Percentiles rank a stretch among this genome's conserved stretches.
phyloP scores from a whole-genome alignment of 257 asterid genomes.

The Plantago major region DNA sequence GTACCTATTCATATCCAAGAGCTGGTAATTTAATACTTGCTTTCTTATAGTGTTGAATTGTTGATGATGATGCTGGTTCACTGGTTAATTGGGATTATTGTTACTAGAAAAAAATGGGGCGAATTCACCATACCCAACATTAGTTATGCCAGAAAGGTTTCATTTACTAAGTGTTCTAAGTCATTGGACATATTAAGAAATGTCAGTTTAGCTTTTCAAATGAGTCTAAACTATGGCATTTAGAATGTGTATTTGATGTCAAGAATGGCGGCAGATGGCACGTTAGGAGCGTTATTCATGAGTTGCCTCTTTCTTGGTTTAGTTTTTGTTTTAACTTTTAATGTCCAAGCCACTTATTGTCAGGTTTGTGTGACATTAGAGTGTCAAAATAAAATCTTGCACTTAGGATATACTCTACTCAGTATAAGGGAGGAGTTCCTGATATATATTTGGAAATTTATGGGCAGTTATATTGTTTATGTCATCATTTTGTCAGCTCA shows the following conservation, averaged over 20 bases:
- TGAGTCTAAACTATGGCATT: neutral
- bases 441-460: neutral
- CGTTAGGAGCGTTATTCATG: neutral
- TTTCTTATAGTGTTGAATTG: neutral
- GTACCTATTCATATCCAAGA: neutral
- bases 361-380: too few relatives aligned
- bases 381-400: too few relatives aligned
- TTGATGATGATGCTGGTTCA: neutral
- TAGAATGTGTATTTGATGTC: neutral
- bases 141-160: too few relatives aligned
- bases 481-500: neutral
- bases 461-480: slow-evolving; percentile 2
- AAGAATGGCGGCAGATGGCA: neutral
- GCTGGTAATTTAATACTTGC: slow-evolving; percentile 5
- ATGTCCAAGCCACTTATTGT: too few relatives aligned
- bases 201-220: neutral
- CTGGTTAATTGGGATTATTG: neutral
- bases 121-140: too few relatives aligned
- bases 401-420: neutral
- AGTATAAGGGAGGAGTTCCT: too few relatives aligned
- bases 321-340: neutral
- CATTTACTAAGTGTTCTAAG: too few relatives aligned
- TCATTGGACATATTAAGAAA: neutral
- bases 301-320: neutral
- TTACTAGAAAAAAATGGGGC: too few relatives aligned